These are phyloP conservation scores for Pyronema omphalodes DNA, from an alignment of 495 filamentous ascomycete genomes.

Conservation along the genomic window DNA sequence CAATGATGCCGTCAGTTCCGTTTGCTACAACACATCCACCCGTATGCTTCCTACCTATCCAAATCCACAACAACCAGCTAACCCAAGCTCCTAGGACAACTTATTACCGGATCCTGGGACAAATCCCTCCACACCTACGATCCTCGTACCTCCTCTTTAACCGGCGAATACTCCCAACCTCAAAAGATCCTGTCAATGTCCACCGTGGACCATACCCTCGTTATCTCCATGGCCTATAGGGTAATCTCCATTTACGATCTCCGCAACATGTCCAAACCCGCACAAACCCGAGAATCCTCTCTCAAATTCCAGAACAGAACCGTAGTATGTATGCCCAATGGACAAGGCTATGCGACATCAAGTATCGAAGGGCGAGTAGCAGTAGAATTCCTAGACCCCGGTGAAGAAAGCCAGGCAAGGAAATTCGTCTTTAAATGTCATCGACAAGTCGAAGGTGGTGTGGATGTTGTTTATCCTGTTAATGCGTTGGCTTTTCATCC, in stretches of 20 bases:
- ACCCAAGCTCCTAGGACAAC: constrained; percentile 29
- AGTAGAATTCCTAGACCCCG: constrained; percentile 94
- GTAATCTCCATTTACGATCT: constrained; percentile 86
- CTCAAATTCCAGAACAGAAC: constrained; percentile 91
- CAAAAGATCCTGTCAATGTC: constrained; percentile 74
- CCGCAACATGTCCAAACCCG: constrained; percentile 51
- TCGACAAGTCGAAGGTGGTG: constrained; percentile 50
- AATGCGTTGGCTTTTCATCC: constrained; percentile 90
- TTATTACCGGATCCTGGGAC: constrained; percentile 90
- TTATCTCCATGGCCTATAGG: constrained; percentile 90
- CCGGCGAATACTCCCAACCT: constrained; percentile 48
- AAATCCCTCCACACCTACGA: constrained; percentile 69
- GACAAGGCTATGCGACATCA: constrained; percentile 71
- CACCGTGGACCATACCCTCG: constrained; percentile 59
- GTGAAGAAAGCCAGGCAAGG: constrained; percentile 59
- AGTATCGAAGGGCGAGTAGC: constrained; percentile 87
- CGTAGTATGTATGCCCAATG: constrained; percentile 91
- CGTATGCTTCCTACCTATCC: constrained; percentile 26
- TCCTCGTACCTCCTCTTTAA: constrained; percentile 27
- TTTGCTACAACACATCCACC: constrained; percentile 62
- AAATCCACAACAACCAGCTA: constrained; percentile 4
- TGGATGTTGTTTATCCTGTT: constrained; percentile 86
- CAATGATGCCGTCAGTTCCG: constrained; percentile 53
- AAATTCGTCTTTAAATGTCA: constrained; percentile 99
- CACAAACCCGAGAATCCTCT: constrained; percentile 76